A percentile compares a stretch with the other conserved stretches of the same genome.
phyloP scores from a whole-genome alignment of 225 moss, liverwort and hornwort species.

The Polytrichum formosum region DNA sequence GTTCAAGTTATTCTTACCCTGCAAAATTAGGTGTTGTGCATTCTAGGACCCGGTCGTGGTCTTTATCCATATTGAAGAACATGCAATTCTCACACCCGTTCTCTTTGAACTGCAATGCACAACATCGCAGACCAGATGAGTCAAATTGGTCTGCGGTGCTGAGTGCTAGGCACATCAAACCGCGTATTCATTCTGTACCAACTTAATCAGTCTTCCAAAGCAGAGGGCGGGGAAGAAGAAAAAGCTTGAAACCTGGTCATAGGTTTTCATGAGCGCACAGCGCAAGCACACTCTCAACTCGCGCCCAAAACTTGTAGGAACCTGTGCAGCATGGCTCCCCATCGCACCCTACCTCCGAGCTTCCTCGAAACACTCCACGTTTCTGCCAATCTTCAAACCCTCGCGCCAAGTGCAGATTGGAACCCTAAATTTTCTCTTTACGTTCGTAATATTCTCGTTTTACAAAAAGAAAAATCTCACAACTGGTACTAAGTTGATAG shows the following conservation, averaged over 20 bases:
- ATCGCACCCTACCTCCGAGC: constrained; percentile 7
- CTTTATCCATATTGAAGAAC: constrained; percentile 94
- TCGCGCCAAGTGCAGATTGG: too few relatives aligned
- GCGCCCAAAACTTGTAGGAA: constrained; percentile 95
- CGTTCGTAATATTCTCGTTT: too few relatives aligned
- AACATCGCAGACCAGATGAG: neutral
- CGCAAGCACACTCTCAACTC: constrained; percentile 93
- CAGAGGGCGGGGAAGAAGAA: neutral
- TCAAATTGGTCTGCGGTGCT: neutral
- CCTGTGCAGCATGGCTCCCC: constrained; percentile 63
- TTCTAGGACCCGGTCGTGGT: constrained; percentile 91
- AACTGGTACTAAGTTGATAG: too few relatives aligned
- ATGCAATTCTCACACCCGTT: constrained; percentile 89
- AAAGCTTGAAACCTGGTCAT: constrained; percentile 58
- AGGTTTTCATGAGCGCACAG: constrained; percentile 94
- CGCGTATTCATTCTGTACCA: neutral
- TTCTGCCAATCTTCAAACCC: too few relatives aligned
- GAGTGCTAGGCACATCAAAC: neutral
- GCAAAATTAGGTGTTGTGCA: constrained; percentile 95
- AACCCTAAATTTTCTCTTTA: too few relatives aligned
- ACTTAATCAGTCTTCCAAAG: neutral
- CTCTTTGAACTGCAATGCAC: constrained; percentile 68
- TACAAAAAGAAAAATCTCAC: too few relatives aligned
- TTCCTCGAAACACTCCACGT: too few relatives aligned
- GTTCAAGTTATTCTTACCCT: constrained; percentile 42